Evolutionary conservation across 352 stramenopile genomes (phyloP).

Genomic region (Pythium plurisporium): DNA sequence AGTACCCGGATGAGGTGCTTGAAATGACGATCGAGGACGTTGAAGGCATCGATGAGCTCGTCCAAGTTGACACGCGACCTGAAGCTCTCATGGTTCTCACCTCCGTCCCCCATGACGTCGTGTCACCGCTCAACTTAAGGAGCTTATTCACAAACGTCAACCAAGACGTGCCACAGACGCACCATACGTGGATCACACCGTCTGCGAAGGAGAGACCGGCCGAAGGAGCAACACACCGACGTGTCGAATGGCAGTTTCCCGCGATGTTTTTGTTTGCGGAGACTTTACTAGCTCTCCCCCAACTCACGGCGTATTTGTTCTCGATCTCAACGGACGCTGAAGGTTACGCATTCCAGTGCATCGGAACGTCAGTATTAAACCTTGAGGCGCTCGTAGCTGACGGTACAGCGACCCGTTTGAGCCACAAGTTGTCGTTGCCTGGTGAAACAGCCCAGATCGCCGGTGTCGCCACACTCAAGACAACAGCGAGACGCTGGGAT

Average conservation of each 20-base stretch:
- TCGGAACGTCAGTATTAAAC: not conserved
- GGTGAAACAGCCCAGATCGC: not conserved
- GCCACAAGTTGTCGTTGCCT: not conserved
- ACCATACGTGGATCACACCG: constrained; percentile 10
- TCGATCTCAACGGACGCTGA: not conserved
- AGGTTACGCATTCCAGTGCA: not conserved
- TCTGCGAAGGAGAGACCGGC: not conserved
- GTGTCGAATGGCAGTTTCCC: constrained; percentile 12
- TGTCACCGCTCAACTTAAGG: not conserved
- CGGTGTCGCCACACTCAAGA: constrained; percentile 13
- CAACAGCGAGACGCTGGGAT: constrained; percentile 44
- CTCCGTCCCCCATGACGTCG: not conserved
- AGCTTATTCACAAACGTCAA: not conserved
- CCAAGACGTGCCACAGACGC: too few relatives aligned
- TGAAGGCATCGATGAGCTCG: not conserved
- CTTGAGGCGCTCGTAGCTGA: not conserved
- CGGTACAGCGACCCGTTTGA: not conserved
- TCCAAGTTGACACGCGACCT: not conserved
- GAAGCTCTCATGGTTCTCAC: not conserved
- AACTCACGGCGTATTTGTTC: not conserved
- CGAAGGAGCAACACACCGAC: not conserved
- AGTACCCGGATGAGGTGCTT: not conserved
- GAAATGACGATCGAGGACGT: constrained; percentile 13
- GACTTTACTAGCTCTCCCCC: too few relatives aligned
- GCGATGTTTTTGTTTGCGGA: not conserved